Evolutionary conservation across 2,329 filamentous ascomycete genomes (phyloP), one percentile per base, ranked within the genome.

Genomic region (Pseudogymnoascus sp.): DNA sequence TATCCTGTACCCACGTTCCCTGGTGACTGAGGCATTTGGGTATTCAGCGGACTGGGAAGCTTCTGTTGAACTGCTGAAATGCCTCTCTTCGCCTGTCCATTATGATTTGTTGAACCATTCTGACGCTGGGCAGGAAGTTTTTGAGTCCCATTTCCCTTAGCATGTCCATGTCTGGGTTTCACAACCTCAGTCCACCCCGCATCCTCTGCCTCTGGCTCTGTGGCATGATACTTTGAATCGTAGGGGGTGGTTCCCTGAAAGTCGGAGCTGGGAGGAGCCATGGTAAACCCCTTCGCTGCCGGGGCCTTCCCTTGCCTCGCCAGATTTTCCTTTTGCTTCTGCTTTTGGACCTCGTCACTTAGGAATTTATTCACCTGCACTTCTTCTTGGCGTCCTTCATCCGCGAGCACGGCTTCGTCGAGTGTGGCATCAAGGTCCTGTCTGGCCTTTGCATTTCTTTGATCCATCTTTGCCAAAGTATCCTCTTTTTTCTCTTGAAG

Each of bases 291-390:
- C n/a, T 50, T 50, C 23, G 7, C 44, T 16, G 10, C 10, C 25
- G 44, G 44, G 12, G 44, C 44, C 23, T 28, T 53, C 23, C 14
- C 23, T 21, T 56, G 50, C 50, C n/a, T 10, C 10, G 28, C 50
- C n/a, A 33, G n/a, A 14, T 33, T 56, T 8, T 56, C 25, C 12
- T 31, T 33, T 14, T 56, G 50, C 28, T 12, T 33, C 28, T 56
- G 50, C 50, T 56, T 56, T 18, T 56, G 4, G 28, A 56, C n/a
- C 50, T 56, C 50, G 16, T 56, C 50, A 10, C 50, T 25, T 4
- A 56, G 28, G 18, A 56, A 56, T 18, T 56, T 56, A 33, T 56
- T 33, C n/a, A 56, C 50, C 50, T 56, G 50, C 31, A 56, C 50
- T 12, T 56, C 50, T 12, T 56, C 28, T 21, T 56, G 28, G 4